A percentile compares a stretch with the other conserved stretches of the same genome.
phyloP scores from a whole-genome alignment of 441 rosid genomes.

The Flueggea neowawraea region DNA sequence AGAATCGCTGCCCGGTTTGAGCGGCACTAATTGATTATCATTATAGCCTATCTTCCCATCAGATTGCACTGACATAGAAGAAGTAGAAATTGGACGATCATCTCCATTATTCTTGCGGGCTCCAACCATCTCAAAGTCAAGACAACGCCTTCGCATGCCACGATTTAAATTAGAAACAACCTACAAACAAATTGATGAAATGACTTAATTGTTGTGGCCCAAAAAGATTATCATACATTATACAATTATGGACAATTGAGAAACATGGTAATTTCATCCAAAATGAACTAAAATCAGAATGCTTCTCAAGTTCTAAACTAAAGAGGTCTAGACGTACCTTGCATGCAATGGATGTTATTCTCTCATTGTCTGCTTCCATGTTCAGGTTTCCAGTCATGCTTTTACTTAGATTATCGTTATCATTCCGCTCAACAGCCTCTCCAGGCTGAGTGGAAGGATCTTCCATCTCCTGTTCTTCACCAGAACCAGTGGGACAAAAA shows the following conservation, averaged over 20 bases:
- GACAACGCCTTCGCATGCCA: slow-evolving; percentile 92
- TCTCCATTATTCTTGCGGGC: slow-evolving; percentile 45
- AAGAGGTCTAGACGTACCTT: slow-evolving; percentile 15
- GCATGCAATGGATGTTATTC: slow-evolving; percentile 16
- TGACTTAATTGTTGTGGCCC: slow-evolving; percentile 3
- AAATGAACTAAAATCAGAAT: neutral
- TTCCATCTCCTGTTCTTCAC: slow-evolving; percentile 26
- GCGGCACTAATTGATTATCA: slow-evolving; percentile 31
- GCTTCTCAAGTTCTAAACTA: too few relatives aligned
- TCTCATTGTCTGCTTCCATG: slow-evolving; percentile 29
- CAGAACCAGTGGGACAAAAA: slow-evolving; percentile 11
- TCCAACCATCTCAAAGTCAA: slow-evolving; percentile 82
- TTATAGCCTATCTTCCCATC: slow-evolving; percentile 24
- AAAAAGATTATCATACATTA: slow-evolving; percentile 3
- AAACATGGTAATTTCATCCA: too few relatives aligned
- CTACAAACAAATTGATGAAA: slow-evolving; percentile 33
- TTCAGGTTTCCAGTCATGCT: slow-evolving; percentile 20
- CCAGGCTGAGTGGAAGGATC: slow-evolving; percentile 34
- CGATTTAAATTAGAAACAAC: slow-evolving; percentile 59
- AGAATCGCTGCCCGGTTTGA: slow-evolving; percentile 42
- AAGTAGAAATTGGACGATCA: slow-evolving; percentile 28
- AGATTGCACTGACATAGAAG: slow-evolving; percentile 22
- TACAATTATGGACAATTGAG: too few relatives aligned
- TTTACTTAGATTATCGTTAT: slow-evolving; percentile 16
- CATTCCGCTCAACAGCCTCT: slow-evolving; percentile 28